Conservation (phyloP, 2,329 filamentous ascomycete species). For the Hirsutella thompsonii region DNA sequence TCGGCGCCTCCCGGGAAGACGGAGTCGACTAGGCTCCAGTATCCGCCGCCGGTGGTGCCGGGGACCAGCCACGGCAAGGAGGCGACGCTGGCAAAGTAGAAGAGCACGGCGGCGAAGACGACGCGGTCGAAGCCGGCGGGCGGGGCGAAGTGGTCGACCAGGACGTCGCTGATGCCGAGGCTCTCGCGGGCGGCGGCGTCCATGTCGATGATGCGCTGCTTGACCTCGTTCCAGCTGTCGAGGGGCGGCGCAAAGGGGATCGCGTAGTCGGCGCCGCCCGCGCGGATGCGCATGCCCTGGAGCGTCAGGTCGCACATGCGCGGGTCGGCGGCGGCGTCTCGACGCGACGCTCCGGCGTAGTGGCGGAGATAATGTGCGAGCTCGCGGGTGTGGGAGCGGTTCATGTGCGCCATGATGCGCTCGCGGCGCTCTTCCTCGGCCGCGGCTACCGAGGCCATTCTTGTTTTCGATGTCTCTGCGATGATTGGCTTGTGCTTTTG, state of each 20-base stretch:
- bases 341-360: slow-evolving; percentile 45
- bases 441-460: slow-evolving; percentile 10
- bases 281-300: slow-evolving; percentile 46
- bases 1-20: slow-evolving; percentile 44
- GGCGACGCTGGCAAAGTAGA: slow-evolving; percentile 41
- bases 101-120: slow-evolving; percentile 39
- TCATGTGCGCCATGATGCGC: slow-evolving; percentile 66
- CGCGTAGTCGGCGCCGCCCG: slow-evolving; percentile 29
- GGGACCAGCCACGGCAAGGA: slow-evolving; percentile 34
- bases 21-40: slow-evolving; percentile 35
- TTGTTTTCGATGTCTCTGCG: background rate
- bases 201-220: slow-evolving; percentile 62
- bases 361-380: slow-evolving; percentile 68
- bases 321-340: slow-evolving; percentile 31
- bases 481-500: background rate
- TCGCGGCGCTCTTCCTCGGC: slow-evolving; percentile 17
- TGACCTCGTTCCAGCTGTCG: slow-evolving; percentile 51
- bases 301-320: slow-evolving; percentile 54
- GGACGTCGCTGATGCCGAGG: slow-evolving; percentile 43
- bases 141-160: slow-evolving; percentile 25
- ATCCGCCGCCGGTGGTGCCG: slow-evolving; percentile 31
- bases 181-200: slow-evolving; percentile 38
- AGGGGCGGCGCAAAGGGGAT: slow-evolving; percentile 62
- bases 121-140: slow-evolving; percentile 33
- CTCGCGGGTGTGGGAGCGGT: slow-evolving; percentile 64